Evolutionary conservation across 345 rosid genomes (phyloP), one percentile per base, ranked within the genome.

Genomic region (Hibiscus trionum): DNA sequence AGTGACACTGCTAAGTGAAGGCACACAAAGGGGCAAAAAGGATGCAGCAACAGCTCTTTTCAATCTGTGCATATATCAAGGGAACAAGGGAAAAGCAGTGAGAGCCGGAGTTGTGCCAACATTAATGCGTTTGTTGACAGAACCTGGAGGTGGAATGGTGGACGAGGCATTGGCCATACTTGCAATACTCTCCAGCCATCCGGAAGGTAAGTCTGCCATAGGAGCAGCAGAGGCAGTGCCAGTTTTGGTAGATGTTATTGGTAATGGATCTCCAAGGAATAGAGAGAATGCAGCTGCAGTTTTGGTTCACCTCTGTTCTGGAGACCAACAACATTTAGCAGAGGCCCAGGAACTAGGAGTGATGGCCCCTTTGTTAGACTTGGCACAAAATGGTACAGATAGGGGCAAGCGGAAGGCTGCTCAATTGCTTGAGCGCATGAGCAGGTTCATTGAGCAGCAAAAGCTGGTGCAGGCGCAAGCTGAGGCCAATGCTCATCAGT

Each of bases 11-110:
- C 86, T 95, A 19, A 82, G 84, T 6, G 96, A 92, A 85, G 99
- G 99, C 7, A 89, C 96, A 17, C 99, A 84, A 61, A 84, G 99
- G 77, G 99, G 99, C 63, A 95, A 90, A 86, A 95, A 95, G 80
- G 99, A 95, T 70, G 99, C 99, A 11, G 99, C 99, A 0, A 95
- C 99, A 35, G 99, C 99, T 29, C 90, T 95, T 24, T 95, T 95
- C 82, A 95, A 95, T 80, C 78, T 95, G 82, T 92, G 99, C 80
- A 92, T 95, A 33, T 95, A 85, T 81, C 99, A 92, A 82, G 99
- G 99, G 72, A 95, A 95, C 88, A 95, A 92, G 76, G 99, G 97
- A 50, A 95, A 87, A 85, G 99, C 99, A 8, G 84, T 95, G 63
- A 85, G 97, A 68, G 97, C 99, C 33, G 97, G 97, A 57, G 86